A percentile compares a stretch with the other conserved stretches of the same genome.
Conservation (phyloP, 306 rosid species). For the Fagus sylvatica region DNA sequence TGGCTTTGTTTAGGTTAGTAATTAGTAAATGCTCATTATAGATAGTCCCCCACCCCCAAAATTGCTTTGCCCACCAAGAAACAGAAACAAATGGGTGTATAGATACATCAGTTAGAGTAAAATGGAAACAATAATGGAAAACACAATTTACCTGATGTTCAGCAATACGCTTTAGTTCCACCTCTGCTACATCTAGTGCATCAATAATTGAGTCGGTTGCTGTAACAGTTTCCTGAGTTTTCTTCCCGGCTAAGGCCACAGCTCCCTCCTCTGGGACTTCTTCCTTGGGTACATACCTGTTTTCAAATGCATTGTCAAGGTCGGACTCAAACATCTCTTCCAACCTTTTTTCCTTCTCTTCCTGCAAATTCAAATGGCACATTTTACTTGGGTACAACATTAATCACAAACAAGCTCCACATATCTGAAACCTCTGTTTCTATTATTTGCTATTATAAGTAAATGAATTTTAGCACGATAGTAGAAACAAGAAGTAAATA, state of each 20-base stretch:
- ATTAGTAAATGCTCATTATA: background rate
- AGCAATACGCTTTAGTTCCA: slow-evolving; percentile 56
- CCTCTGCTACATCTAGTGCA: slow-evolving; percentile 77
- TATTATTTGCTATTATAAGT: slow-evolving; percentile 1
- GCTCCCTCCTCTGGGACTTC: slow-evolving; percentile 97
- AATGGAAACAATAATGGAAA: background rate
- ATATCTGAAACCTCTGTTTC: slow-evolving; percentile 7
- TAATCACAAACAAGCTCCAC: slow-evolving; percentile 3
- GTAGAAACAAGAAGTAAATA: slow-evolving; percentile 31
- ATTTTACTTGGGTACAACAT: slow-evolving; percentile 9
- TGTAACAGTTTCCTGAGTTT: slow-evolving; percentile 80
- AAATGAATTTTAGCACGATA: slow-evolving; percentile 4
- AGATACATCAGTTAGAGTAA: background rate
- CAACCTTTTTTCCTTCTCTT: slow-evolving; percentile 92
- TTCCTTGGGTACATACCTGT: slow-evolving; percentile 55
- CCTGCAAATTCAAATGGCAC: slow-evolving; percentile 58
- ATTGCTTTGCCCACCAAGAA: background rate
- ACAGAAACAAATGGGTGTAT: background rate
- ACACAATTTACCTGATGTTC: slow-evolving; percentile 62
- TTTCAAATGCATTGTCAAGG: slow-evolving; percentile 70
- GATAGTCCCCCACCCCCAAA: background rate
- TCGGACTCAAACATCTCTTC: slow-evolving; percentile 83
- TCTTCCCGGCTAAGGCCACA: slow-evolving; percentile 87
- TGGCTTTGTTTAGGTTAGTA: too few relatives aligned
- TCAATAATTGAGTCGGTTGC: slow-evolving; percentile 88